Evolutionary conservation across 1,284 basidiomycete genomes (phyloP).

Genomic region (Fomitiporia mediterranea): DNA sequence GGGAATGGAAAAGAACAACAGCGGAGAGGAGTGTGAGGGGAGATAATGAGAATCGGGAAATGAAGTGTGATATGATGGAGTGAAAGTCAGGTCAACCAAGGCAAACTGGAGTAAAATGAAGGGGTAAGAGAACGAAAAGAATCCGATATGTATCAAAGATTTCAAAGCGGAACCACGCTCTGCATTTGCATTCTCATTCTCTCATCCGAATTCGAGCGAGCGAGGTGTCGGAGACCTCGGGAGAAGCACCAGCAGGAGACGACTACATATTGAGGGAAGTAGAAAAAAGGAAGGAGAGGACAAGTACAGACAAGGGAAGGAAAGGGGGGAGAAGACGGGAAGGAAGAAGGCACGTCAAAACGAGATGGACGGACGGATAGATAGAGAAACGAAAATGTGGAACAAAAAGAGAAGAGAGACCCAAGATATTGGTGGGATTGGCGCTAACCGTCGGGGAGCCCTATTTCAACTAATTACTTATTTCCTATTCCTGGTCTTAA

Average conservation of each 20-base stretch:
- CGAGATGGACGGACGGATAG: no score
- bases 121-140: neutral
- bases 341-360: conserved; percentile 7
- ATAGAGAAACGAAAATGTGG: no score
- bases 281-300: neutral
- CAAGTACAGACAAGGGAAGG: no score
- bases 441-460: neutral
- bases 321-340: no score
- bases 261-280: neutral
- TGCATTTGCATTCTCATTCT: no score
- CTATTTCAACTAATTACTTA: no score
- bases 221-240: conserved; percentile 5
- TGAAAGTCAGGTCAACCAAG: no score
- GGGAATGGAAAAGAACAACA: neutral
- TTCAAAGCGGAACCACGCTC: no score
- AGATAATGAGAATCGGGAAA: neutral
- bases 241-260: neutral
- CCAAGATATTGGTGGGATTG: neutral
- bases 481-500: no score
- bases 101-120: no score
- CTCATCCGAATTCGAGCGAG: neutral
- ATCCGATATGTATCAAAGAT: neutral
- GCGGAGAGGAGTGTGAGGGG: neutral
- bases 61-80: no score
- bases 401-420: no score